Conservation (phyloP, 768 basidiomycete genomes). For the Leccinum disarticulatum region DNA sequence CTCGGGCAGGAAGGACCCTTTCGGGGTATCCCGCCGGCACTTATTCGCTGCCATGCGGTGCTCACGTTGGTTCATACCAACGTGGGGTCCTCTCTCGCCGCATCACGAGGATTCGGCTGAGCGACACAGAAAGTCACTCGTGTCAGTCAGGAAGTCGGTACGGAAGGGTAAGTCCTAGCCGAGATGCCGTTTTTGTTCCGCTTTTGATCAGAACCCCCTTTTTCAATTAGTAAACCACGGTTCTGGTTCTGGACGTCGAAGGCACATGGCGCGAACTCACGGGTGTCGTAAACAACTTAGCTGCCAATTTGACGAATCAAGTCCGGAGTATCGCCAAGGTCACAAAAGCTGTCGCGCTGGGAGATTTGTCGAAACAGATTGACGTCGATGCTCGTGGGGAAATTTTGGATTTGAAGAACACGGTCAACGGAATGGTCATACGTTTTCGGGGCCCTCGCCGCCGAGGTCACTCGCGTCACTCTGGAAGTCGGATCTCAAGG, state of each 20-base stretch:
- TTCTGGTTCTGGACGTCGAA: constrained; percentile 83
- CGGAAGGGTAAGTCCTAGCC: constrained; percentile 55
- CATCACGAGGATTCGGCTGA: too few species aligned
- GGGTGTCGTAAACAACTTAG: constrained; percentile 79
- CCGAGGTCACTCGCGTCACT: constrained; percentile 83
- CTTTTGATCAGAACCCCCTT: constrained; percentile 14
- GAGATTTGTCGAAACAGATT: constrained; percentile 87
- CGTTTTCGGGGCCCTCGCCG: constrained; percentile 66
- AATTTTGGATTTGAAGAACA: constrained; percentile 77
- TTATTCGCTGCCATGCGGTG: too few species aligned
- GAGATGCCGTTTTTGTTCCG: not conserved
- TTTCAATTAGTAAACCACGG: constrained; percentile 60
- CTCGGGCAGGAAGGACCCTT: too few species aligned
- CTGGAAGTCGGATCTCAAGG: constrained; percentile 87
- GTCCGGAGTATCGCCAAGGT: constrained; percentile 60
- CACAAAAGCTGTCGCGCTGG: constrained; percentile 78
- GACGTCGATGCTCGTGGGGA: constrained; percentile 90
- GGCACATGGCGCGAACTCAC: constrained; percentile 89
- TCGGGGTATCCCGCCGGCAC: too few species aligned
- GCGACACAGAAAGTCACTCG: constrained; percentile 90
- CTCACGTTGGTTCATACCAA: too few species aligned
- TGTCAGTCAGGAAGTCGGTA: constrained; percentile 81
- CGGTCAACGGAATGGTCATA: constrained; percentile 53
- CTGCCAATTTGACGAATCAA: constrained; percentile 68
- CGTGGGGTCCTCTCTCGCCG: too few species aligned